Percentiles rank a stretch among this genome's conserved stretches.
Conservation (phyloP, 305 asterid genomes). For the Plantago coronopus region DNA sequence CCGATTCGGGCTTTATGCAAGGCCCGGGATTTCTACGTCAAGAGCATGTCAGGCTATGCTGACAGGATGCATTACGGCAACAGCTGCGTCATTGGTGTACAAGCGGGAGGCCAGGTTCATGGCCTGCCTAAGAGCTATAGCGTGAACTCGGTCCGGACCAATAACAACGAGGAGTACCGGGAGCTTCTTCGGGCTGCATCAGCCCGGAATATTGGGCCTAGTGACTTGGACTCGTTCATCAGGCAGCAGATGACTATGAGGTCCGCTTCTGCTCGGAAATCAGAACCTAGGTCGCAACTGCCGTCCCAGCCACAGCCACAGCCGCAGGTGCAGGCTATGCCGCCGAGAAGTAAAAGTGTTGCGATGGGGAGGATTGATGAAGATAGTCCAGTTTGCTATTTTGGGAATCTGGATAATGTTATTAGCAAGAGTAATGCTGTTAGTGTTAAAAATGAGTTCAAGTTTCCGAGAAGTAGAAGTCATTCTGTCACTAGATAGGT, state of each 20-base stretch:
- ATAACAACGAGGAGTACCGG: conserved; percentile 37
- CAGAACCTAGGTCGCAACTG: background rate
- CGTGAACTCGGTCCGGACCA: conserved; percentile 30
- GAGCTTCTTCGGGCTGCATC: conserved; percentile 62
- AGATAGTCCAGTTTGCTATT: conserved; percentile 40
- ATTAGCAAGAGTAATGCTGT: background rate
- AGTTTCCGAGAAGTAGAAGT: conserved; percentile 58
- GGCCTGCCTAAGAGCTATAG: conserved; percentile 58
- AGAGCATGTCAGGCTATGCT: conserved; percentile 40
- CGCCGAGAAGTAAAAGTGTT: conserved; percentile 58
- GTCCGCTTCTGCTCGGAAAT: conserved; percentile 8
- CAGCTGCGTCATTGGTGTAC: conserved; percentile 18
- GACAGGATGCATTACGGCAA: conserved; percentile 22
- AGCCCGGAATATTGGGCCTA: conserved; percentile 25
- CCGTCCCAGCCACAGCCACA: no score
- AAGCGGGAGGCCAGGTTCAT: conserved; percentile 20
- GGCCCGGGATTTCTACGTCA: conserved; percentile 53
- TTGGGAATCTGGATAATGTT: conserved; percentile 30
- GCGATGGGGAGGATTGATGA: conserved; percentile 78
- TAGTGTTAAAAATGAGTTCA: conserved; percentile 22
- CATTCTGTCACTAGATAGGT: conserved; percentile 40
- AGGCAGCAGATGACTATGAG: conserved; percentile 32
- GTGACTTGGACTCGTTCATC: conserved; percentile 23
- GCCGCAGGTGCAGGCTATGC: conserved; percentile 25
- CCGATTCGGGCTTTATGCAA: conserved; percentile 50